Evolutionary conservation across 2,329 filamentous ascomycete species (phyloP), one percentile per base, ranked within the genome.

Genomic region (Scedosporium apiospermum): DNA sequence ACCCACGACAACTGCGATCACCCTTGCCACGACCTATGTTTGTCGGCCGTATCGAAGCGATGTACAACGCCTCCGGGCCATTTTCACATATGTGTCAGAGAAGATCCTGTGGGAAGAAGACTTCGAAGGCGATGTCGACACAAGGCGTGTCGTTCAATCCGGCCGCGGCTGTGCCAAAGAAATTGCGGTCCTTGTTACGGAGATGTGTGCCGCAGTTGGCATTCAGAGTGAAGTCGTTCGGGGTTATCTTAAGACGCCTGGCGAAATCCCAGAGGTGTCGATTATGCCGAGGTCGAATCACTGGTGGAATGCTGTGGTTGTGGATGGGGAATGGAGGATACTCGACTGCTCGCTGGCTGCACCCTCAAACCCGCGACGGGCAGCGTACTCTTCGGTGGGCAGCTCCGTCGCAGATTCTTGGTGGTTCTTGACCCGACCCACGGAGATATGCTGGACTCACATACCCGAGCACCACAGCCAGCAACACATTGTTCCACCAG

Each of bases 41-140:
- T 99, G 96, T 71, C 86, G 95, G 30, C 96, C 95, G 0, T 96
- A 97, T 73, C 84, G 93, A 64, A 97, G 91, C 73, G 93, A 98
- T 69, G 91, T 97, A 0, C 95, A 99, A 73, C 85, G 93, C 42
- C 77, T 99, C 27, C 85, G 96, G 26, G 93, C 95, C 16, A 98
- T 99, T 65, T 99, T 98, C 70, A 97, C 90, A 1, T 99, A 93
- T 93, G 91, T 96, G 4, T 85, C 91, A n/a, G 95, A 99, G 72
- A 92, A 93, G 68, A 88, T 99, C 63, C 85, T 84, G 38, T 99
- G 95, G 95, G 95, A 99, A 71, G 93, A 97, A 69, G 92, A 96
- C 66, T 92, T 91, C 66, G 91, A 96, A 67, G 89, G 88, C n/a
- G 82, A 88, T 7, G 76, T 95, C 61, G 92, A 99, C 72, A 88